Conservation (phyloP, 2,329 filamentous ascomycete genomes). For the Fusarium praegraminearum region DNA sequence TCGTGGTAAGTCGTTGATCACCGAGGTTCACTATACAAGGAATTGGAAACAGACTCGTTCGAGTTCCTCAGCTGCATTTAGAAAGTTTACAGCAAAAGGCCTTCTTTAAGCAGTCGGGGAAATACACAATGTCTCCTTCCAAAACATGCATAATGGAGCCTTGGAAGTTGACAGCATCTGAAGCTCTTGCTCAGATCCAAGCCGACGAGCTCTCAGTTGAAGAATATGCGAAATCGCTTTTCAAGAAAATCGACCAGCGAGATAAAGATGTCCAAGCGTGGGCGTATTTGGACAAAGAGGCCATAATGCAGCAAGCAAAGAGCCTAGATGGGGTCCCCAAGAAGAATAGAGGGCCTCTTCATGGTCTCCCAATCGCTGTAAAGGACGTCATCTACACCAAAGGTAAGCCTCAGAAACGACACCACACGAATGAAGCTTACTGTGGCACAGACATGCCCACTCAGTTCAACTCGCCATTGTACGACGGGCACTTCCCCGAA, state of each 20-base stretch:
- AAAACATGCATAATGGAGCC: conserved; percentile 29
- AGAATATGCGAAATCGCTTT: conserved; percentile 61
- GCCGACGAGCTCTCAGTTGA: conserved; percentile 61
- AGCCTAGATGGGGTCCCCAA: conserved; percentile 62
- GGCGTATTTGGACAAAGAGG: conserved; percentile 59
- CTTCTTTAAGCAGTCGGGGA: background rate
- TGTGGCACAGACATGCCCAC: conserved; percentile 65
- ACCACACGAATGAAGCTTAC: conserved; percentile 3
- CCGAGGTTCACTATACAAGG: background rate
- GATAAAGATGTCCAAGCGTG: conserved; percentile 63
- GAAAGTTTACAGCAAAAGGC: background rate
- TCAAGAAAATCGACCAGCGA: conserved; percentile 58
- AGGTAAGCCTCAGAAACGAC: conserved; percentile 49
- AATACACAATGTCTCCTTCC: conserved; percentile 21
- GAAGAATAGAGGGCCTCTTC: conserved; percentile 64
- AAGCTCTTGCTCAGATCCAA: conserved; percentile 56
- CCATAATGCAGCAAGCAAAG: conserved; percentile 62
- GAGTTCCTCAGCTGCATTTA: background rate
- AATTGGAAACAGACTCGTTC: conserved; percentile 4
- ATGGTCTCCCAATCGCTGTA: conserved; percentile 68
- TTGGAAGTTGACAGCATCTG: conserved; percentile 56
- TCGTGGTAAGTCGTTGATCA: background rate
- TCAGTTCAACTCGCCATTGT: conserved; percentile 67
- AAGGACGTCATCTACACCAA: conserved; percentile 72
- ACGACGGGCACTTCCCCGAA: conserved; percentile 57